phyloP scores from a whole-genome alignment of 1,284 basidiomycete genomes.

The Cystobasidiaceae sp. region DNA sequence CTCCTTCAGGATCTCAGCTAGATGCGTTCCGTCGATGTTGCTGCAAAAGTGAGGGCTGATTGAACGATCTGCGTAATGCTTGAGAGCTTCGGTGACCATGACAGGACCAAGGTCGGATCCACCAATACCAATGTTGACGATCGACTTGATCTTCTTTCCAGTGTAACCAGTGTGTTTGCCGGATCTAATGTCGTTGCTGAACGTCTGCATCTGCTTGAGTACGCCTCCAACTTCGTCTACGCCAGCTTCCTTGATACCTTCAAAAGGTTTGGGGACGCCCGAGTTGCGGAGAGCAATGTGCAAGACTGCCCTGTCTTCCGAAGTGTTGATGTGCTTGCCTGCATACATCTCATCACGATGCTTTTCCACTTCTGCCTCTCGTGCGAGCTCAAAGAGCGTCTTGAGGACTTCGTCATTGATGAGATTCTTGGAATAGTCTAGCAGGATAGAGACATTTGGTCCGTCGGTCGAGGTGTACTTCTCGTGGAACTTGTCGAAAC shows the following conservation, averaged over 20 bases:
- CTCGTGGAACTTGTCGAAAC: slow-evolving; percentile 79
- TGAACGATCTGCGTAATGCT: slow-evolving; percentile 84
- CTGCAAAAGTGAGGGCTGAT: slow-evolving; percentile 85
- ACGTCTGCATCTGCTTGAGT: slow-evolving; percentile 84
- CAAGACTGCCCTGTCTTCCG: slow-evolving; percentile 91
- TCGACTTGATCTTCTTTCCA: slow-evolving; percentile 84
- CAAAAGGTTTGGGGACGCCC: slow-evolving; percentile 56
- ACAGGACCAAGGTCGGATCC: slow-evolving; percentile 96
- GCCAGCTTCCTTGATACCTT: slow-evolving; percentile 67
- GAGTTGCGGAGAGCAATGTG: slow-evolving; percentile 89
- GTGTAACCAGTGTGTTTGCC: slow-evolving; percentile 96
- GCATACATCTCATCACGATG: slow-evolving; percentile 89
- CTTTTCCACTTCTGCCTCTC: slow-evolving; percentile 78
- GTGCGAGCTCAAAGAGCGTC: slow-evolving; percentile 69
- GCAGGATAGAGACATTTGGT: slow-evolving; percentile 70
- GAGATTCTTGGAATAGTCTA: slow-evolving; percentile 97
- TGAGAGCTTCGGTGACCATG: slow-evolving; percentile 97
- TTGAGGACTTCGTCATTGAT: slow-evolving; percentile 73
- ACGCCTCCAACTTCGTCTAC: slow-evolving; percentile 77
- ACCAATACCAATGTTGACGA: slow-evolving; percentile 99
- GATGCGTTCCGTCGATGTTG: slow-evolving; percentile 97
- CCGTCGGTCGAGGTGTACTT: slow-evolving; percentile 64
- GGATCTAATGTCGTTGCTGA: slow-evolving; percentile 75
- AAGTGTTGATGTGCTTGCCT: slow-evolving; percentile 96
- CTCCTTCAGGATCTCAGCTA: slow-evolving; percentile 76